phyloP scores from a whole-genome alignment of 1,284 basidiomycete species.

The Fomes fomentarius region DNA sequence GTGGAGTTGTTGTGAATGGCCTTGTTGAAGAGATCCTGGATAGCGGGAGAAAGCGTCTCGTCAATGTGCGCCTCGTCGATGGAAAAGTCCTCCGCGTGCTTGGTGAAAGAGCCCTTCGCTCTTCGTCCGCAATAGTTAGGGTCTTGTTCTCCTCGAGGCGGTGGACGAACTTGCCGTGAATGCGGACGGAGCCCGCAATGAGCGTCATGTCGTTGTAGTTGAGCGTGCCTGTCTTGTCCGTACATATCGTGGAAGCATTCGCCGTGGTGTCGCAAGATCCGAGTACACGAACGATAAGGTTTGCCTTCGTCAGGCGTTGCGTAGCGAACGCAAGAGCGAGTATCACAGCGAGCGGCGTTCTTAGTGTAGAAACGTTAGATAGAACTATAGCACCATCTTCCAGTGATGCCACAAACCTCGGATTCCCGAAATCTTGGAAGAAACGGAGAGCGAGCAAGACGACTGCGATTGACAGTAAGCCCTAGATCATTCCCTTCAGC shows the following conservation, averaged over 20 bases:
- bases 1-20: constrained; percentile 94
- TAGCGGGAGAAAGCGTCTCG: constrained; percentile 60
- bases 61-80: constrained; percentile 81
- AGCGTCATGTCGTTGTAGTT: constrained; percentile 96
- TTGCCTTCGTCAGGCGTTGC: constrained; percentile 94
- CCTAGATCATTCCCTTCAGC: constrained; percentile 48
- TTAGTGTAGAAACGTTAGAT: constrained; percentile 41
- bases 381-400: constrained; percentile 4
- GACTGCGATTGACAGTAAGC: constrained; percentile 89
- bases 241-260: constrained; percentile 95
- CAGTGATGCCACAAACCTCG: constrained; percentile 48
- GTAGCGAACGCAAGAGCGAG: constrained; percentile 97
- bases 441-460: constrained; percentile 94
- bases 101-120: constrained; percentile 39
- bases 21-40: constrained; percentile 80
- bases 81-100: constrained; percentile 75
- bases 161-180: constrained; percentile 92
- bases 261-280: constrained; percentile 99
- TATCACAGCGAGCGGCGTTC: constrained; percentile 94
- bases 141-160: constrained; percentile 75
- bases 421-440: constrained; percentile 89
- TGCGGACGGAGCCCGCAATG: constrained; percentile 93
- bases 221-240: constrained; percentile 93
- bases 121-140: constrained; percentile 76
- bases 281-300: constrained; percentile 92